Conservation (phyloP, 345 rosid genomes). For the Eucalyptus urophylla region DNA sequence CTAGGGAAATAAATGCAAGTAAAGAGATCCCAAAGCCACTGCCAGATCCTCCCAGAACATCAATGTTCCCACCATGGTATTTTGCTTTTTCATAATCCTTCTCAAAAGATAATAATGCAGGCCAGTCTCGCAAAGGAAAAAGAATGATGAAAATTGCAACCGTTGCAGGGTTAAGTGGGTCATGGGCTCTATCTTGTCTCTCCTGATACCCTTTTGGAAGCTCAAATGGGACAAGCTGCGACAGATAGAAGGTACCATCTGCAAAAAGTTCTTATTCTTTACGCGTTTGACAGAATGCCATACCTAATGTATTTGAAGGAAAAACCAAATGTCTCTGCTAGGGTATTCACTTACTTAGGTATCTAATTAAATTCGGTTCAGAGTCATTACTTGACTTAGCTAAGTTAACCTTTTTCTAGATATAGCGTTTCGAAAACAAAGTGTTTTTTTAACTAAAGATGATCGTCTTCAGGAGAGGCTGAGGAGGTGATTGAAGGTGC, state of each 20-base stretch:
- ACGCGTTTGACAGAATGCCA: background rate
- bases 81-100: background rate
- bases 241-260: slow-evolving; percentile 35
- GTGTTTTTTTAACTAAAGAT: background rate
- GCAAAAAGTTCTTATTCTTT: background rate
- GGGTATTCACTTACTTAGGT: background rate
- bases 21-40: background rate
- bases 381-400: background rate
- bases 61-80: background rate
- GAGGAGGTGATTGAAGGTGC: slow-evolving; percentile 22
- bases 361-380: background rate
- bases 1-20: background rate
- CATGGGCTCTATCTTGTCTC: slow-evolving; percentile 32
- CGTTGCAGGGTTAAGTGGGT: slow-evolving; percentile 53
- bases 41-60: slow-evolving; percentile 14
- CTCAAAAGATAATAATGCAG: background rate
- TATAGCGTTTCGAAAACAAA: background rate
- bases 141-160: background rate
- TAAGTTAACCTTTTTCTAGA: background rate
- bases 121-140: background rate
- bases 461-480: slow-evolving; percentile 19
- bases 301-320: background rate
- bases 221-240: slow-evolving; percentile 20
- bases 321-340: background rate
- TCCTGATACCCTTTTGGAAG: slow-evolving; percentile 47